phyloP scores from a whole-genome alignment of 371 early-diverging fungal genomes.

The Rhizopus stolonifer region DNA sequence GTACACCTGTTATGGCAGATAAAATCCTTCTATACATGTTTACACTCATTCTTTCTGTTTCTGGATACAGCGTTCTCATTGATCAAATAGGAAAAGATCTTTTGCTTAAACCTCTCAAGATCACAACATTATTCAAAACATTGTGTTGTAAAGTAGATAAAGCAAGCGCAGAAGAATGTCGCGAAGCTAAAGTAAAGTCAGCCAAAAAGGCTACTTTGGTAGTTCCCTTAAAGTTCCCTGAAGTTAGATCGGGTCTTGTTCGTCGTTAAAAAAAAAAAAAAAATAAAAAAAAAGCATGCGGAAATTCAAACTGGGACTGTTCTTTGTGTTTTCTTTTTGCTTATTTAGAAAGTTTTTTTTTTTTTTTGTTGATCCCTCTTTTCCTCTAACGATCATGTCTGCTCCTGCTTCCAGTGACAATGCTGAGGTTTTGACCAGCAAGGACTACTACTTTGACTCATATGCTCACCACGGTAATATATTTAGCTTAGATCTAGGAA shows the following conservation, averaged over 20 bases:
- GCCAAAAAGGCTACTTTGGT: constrained; percentile 41
- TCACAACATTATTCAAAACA: constrained; percentile 27
- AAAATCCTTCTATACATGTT: constrained; percentile 78
- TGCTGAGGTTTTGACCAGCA: not conserved
- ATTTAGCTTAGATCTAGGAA: not conserved
- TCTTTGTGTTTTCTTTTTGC: not conserved
- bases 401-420: not conserved
- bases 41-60: constrained; percentile 67
- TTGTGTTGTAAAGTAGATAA: constrained; percentile 65
- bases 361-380: not conserved
- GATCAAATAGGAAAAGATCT: constrained; percentile 66
- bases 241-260: constrained; percentile 24
- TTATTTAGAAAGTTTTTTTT: not conserved
- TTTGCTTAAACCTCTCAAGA: constrained; percentile 51
- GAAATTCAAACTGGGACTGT: not conserved
- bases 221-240: constrained; percentile 44
- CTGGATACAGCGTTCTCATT: constrained; percentile 67
- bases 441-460: constrained; percentile 93
- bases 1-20: constrained; percentile 71
- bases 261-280: constrained; percentile 13
- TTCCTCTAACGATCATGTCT: not conserved
- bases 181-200: constrained; percentile 10
- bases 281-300: too few relatives aligned
- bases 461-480: constrained; percentile 90
- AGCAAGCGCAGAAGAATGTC: constrained; percentile 31